Evolutionary conservation across 805 yeast genomes (phyloP), one percentile per base, ranked within the genome.

Genomic region (Clavispora phyllophila): DNA sequence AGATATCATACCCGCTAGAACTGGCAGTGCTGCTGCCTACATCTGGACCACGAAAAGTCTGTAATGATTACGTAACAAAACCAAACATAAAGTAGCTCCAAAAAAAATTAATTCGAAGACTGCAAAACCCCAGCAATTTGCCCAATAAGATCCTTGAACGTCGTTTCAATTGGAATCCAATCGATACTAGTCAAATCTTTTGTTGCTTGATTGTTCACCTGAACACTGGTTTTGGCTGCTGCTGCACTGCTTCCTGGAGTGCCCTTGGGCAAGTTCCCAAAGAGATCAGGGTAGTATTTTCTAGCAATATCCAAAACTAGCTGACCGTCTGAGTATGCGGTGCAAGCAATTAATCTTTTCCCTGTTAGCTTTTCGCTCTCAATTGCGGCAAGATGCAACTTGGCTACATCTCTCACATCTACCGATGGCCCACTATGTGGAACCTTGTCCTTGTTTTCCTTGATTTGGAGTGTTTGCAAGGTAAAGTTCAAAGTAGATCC

Each of bases 321-420:
- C 25, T 58, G 60, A 20, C 44, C 26, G 9, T 48, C 46, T 39
- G 52, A 58, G 23, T 56, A 40, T 24, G 59, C 42, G 8, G 36
- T 41, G 22, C 56, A 57, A 19, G 44, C 29, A 9, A 49, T 46
- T 37, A 56, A 58, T 17, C 55, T 37, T 27, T 43, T 22, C n/a
- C 42, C 40, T 12, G 13, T 23, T 14, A 45, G 37, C 34, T 51
- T 53, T 4, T 53, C 53, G 31, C 53, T 54, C 45, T 64, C 68
- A 18, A 45, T 27, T 3, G 46, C 48, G 1, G 25, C 38, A 4
- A 45, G 2, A 13, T 50, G 54, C 3, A 49, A 50, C 25, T 36
- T 40, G 18, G 62, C 55, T 29, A 57, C 59, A 31, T 57, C 62
- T 18, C 62, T 41, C 4, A 57, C 61, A 29, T 57, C 61, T 5